Evolutionary conservation across 2,329 filamentous ascomycete species (phyloP).

Genomic region (Microdochium nivale): DNA sequence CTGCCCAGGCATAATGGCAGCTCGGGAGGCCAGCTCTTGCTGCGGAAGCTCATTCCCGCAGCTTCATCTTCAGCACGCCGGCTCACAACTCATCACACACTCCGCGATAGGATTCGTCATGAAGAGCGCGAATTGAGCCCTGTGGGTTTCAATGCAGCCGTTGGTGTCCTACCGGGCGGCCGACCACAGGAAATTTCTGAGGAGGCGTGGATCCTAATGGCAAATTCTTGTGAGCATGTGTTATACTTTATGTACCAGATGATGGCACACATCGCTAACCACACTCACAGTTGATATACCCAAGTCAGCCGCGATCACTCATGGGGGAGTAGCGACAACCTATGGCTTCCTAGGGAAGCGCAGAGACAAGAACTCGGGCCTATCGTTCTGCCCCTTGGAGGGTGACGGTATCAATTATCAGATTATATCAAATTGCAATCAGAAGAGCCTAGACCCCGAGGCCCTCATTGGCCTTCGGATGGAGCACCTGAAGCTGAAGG

Average conservation of each 20-base stretch:
- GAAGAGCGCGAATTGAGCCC: too few relatives aligned
- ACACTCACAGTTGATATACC: slow-evolving; percentile 1
- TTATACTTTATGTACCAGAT: background rate
- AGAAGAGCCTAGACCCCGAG: slow-evolving; percentile 14
- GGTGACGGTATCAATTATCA: slow-evolving; percentile 20
- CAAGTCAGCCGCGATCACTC: background rate
- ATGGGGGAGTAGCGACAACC: slow-evolving; percentile 26
- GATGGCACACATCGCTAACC: background rate
- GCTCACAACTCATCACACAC: too few relatives aligned
- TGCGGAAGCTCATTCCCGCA: background rate
- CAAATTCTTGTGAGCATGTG: slow-evolving; percentile 10
- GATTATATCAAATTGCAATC: slow-evolving; percentile 36
- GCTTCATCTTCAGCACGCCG: background rate
- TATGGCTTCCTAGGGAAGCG: slow-evolving; percentile 67
- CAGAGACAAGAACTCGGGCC: slow-evolving; percentile 56
- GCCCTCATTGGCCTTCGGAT: slow-evolving; percentile 23
- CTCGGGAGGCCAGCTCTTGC: background rate
- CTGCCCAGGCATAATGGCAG: background rate
- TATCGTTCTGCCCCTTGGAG: slow-evolving; percentile 59
- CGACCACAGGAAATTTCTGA: too few relatives aligned
- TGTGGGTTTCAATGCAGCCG: too few relatives aligned
- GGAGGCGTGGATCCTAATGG: too few relatives aligned
- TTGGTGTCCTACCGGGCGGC: too few relatives aligned
- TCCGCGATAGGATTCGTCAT: too few relatives aligned
- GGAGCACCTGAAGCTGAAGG: slow-evolving; percentile 31